Conservation (phyloP, 2,329 filamentous ascomycete genomes). For the Emmonsiellopsis sp. region DNA sequence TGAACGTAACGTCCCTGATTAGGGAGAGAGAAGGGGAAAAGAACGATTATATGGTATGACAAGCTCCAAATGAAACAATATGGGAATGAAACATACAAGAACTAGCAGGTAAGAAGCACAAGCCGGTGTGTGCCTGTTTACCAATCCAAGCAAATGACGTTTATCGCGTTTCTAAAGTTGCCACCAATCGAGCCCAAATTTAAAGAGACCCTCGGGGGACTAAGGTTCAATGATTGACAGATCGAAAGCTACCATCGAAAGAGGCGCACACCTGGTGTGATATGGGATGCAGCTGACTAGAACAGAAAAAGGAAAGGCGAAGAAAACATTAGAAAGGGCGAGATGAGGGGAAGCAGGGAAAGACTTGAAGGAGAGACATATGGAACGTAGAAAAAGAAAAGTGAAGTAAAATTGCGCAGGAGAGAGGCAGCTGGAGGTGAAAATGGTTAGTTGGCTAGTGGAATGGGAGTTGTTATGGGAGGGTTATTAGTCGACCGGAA, state of each 20-base stretch:
- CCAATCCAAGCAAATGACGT: not conserved
- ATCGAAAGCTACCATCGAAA: constrained; percentile 1
- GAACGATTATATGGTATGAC: constrained; percentile 1
- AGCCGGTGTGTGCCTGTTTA: not conserved
- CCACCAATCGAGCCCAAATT: not conserved
- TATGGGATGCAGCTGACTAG: not conserved
- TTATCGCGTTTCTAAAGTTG: not conserved
- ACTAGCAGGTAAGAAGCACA: not conserved
- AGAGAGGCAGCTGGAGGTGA: not conserved
- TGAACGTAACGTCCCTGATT: constrained; percentile 1
- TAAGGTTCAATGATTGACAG: constrained; percentile 6
- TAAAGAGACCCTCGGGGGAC: not conserved
- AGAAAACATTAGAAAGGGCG: not conserved
- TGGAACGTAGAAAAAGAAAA: constrained; percentile 1
- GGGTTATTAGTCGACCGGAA: not conserved
- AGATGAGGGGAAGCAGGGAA: not conserved
- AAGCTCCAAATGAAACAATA: constrained; percentile 1
- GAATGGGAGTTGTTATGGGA: not conserved
- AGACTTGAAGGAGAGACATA: not conserved
- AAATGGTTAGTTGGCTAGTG: not conserved
- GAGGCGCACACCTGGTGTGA: constrained; percentile 1
- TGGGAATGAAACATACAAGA: not conserved
- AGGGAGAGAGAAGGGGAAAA: not conserved
- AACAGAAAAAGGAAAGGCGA: not conserved
- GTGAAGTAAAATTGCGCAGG: not conserved